Evolutionary conservation across 352 stramenopile genomes (phyloP).

Genomic region (Peronosclerospora sorghi): DNA sequence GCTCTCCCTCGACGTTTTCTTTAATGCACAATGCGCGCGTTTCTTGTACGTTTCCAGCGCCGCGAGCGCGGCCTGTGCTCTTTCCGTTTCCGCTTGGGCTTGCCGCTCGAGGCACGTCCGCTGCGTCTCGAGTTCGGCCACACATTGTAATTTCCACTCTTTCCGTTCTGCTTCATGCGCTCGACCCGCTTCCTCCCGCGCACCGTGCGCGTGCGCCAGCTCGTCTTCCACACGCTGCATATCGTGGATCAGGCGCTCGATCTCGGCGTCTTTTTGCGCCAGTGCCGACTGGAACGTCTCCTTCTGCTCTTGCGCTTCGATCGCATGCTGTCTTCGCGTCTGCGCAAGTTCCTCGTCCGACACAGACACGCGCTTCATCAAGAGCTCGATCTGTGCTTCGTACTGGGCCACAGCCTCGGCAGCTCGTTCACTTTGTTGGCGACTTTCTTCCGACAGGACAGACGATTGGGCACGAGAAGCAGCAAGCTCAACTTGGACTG

Average conservation of each 20-base stretch:
- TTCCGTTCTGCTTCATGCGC: constrained; percentile 14
- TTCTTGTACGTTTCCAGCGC: constrained; percentile 79
- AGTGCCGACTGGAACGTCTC: constrained; percentile 11
- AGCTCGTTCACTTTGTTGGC: constrained; percentile 6
- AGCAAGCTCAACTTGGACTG: constrained; percentile 22
- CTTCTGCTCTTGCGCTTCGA: constrained; percentile 14
- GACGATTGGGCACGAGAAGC: constrained; percentile 8
- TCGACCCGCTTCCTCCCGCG: constrained; percentile 3
- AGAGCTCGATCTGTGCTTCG: constrained; percentile 19
- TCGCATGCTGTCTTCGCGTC: constrained; percentile 8
- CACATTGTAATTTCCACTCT: constrained; percentile 19
- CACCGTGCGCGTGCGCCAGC: constrained; percentile 7
- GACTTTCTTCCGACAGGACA: constrained; percentile 9
- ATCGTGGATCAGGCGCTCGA: constrained; percentile 2
- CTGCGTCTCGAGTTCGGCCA: constrained; percentile 22
- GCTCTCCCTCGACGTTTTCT: constrained; percentile 62
- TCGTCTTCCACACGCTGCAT: constrained; percentile 10
- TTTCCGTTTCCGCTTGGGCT: constrained; percentile 41
- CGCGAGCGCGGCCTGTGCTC: constrained; percentile 27
- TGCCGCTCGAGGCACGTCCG: constrained; percentile 20
- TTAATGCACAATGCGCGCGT: constrained; percentile 56
- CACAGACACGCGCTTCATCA: constrained; percentile 15
- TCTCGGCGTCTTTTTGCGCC: constrained; percentile 18
- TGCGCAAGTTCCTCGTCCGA: constrained; percentile 21
- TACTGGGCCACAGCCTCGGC: constrained; percentile 12